Evolutionary conservation across 1,139 yeast genomes (phyloP), one percentile per base, ranked within the genome.

Genomic region (Hyphopichia buzzinii): DNA sequence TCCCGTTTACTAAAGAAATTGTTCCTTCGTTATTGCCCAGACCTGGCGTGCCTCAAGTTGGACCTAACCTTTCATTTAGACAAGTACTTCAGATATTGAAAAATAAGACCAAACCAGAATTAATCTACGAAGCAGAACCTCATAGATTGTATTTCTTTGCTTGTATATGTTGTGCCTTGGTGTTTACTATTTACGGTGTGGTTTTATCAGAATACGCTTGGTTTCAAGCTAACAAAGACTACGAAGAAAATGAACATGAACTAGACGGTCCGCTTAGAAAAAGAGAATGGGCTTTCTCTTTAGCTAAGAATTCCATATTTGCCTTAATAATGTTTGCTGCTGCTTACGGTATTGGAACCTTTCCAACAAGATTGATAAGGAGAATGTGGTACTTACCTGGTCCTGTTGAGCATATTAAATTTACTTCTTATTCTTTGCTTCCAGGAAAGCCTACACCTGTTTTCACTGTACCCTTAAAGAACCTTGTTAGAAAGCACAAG

Each of bases 361-460:
- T 74, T 42, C 95, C 95, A 4, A 75, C 87, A 0, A 67, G 89
- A 43, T 67, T 87, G 39, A 65, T 87, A 10, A 72, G 95, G 47
- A 69, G 94, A 49, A 82, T 87, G 58, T 84, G 87, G 80, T 83
- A 80, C 50, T 63, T 87, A 14, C 92, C 95, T 1, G 64, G 74
- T 3, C 68, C 72, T 1, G 73, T 67, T 13, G 78, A 72, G 43
- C 77, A 76, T 47, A 61, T 86, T 35, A 71, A 74, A 46, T 79
- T 86, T 48, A 80, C 88, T 2, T 73, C 89, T 1, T 89, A 86
- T 55, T 89, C 95, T 1, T 52, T 82, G 38, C 48, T 86, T 12
- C 95, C 95, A 0, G 86, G 88, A 3, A 63, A 79, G 37, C 81
- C 94, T 1, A 82, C 92, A 0, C 95, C 95, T 0, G 81, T 84